These are phyloP conservation scores for Pythium rhizo-oryzae DNA, from an alignment of 352 stramenopile genomes.

Conservation along the genomic window DNA sequence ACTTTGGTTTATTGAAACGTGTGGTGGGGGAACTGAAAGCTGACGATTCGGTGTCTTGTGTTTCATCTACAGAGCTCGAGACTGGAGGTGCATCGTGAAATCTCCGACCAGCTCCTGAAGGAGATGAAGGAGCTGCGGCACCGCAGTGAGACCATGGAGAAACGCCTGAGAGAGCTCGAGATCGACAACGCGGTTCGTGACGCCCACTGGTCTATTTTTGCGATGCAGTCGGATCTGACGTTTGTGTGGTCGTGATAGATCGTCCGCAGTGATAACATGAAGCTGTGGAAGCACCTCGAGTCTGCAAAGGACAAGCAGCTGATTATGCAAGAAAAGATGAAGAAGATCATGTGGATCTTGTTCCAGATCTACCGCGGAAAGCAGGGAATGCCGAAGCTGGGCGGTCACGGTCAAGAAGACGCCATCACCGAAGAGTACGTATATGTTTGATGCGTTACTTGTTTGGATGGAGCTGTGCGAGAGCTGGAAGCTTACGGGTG, in stretches of 20 bases:
- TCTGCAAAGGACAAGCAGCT: conserved; percentile 86
- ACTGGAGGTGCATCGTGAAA: conserved; percentile 72
- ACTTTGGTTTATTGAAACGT: neutral
- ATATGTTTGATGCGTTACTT: conserved; percentile 34
- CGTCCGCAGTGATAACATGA: conserved; percentile 86
- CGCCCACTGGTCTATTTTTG: neutral
- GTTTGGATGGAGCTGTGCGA: conserved; percentile 23
- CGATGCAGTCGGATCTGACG: neutral
- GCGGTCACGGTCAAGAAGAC: conserved; percentile 48
- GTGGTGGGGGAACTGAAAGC: neutral
- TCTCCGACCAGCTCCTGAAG: conserved; percentile 75
- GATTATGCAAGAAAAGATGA: conserved; percentile 91
- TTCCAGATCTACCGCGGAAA: conserved; percentile 91
- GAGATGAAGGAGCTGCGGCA: conserved; percentile 87
- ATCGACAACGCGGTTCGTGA: conserved; percentile 78
- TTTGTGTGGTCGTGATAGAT: conserved; percentile 43
- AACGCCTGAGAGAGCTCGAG: conserved; percentile 81
- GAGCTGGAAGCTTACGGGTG: conserved; percentile 30
- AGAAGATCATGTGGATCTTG: conserved; percentile 92
- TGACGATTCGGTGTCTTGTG: neutral
- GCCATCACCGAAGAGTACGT: conserved; percentile 87
- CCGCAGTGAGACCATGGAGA: conserved; percentile 87
- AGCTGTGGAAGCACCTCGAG: conserved; percentile 88
- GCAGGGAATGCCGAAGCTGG: conserved; percentile 77
- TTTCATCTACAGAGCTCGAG: conserved; percentile 52